Base-by-base conservation (phyloP, 805 yeast species). In the Novakomyces olei region DNA sequence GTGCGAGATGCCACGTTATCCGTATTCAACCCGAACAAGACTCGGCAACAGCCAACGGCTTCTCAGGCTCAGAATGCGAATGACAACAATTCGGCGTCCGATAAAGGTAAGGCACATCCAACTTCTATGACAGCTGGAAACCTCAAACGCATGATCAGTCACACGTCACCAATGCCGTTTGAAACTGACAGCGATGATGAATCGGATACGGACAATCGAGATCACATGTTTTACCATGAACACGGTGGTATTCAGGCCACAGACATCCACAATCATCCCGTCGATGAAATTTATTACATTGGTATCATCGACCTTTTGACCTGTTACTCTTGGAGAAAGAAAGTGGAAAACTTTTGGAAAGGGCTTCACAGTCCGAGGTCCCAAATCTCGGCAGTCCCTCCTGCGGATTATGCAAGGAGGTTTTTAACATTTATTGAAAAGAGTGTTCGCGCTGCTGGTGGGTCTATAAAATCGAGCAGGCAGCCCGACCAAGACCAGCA, bases 221-320 rank as follows among this genome's bases (percentile, higher is more conserved):
- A 60, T 34, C 67, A 65, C 37, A 57, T 61, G 25, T 78, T 78
- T 42, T 77, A 79, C 52, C 63, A 69, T 8, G 78, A 71, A 44
- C 81, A 76, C 49, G 93, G 93, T 12, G 96, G 95, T 3, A 68
- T 76, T 26, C 58, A 73, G 31, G 72, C 85, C 3, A 70, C 92
- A 1, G 67, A 72, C 45, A 70, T 59, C 34, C 44, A 63, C 20
- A 61, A 74, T 46, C 61, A 67, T 30, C 77, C 79, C 16, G 46
- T 67, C 23, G 60, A 67, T 19, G 66, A 73, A 34, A 66, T 85
- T 5, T 88, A 88, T 53, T 88, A 83, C 46, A 56, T 88, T 44
- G 98, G 98, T 5, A 73, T 88, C 25, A 88, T 88, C 40, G 98
- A 88, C 48, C 85, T 93, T 53, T 58, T 88, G 42, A 88, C 98